Conservation (phyloP, 2,329 filamentous ascomycete genomes). For the Emmonsiellopsis sp. region DNA sequence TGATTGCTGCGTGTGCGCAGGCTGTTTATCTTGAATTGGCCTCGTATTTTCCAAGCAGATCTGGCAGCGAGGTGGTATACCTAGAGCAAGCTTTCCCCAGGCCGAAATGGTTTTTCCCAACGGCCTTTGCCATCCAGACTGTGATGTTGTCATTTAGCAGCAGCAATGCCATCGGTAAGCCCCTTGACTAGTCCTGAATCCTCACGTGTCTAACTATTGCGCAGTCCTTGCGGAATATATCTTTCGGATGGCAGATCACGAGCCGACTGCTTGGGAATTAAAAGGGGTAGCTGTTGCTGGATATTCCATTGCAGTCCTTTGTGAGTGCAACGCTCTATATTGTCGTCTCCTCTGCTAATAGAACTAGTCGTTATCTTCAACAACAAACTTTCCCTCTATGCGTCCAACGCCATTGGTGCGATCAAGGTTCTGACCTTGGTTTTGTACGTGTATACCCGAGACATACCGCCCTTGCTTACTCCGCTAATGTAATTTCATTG, state of each 20-base stretch:
- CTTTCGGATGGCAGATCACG: constrained; percentile 45
- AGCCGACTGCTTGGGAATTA: constrained; percentile 50
- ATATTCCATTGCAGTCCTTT: constrained; percentile 50
- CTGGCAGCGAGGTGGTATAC: constrained; percentile 57
- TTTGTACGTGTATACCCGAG: constrained; percentile 33
- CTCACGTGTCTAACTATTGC: neutral
- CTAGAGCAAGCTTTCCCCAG: constrained; percentile 58
- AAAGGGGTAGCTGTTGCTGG: constrained; percentile 58
- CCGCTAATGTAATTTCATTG: constrained; percentile 3
- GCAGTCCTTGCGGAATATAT: constrained; percentile 55
- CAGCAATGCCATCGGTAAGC: constrained; percentile 49
- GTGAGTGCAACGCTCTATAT: constrained; percentile 31
- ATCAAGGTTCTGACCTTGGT: constrained; percentile 54
- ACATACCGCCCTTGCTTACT: neutral
- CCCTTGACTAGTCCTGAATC: constrained; percentile 14
- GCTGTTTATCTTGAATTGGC: constrained; percentile 55
- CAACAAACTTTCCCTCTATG: constrained; percentile 48
- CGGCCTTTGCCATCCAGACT: constrained; percentile 54
- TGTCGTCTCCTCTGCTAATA: neutral
- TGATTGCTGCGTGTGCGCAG: constrained; percentile 48
- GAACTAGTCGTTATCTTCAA: constrained; percentile 36
- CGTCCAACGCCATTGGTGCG: constrained; percentile 48
- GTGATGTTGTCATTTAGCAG: constrained; percentile 57
- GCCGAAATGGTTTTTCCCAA: constrained; percentile 55
- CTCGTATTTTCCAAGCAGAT: constrained; percentile 57